Evolutionary conservation across 2,329 filamentous ascomycete species (phyloP), one percentile per base, ranked within the genome.

Genomic region (Zarea fungicola): DNA sequence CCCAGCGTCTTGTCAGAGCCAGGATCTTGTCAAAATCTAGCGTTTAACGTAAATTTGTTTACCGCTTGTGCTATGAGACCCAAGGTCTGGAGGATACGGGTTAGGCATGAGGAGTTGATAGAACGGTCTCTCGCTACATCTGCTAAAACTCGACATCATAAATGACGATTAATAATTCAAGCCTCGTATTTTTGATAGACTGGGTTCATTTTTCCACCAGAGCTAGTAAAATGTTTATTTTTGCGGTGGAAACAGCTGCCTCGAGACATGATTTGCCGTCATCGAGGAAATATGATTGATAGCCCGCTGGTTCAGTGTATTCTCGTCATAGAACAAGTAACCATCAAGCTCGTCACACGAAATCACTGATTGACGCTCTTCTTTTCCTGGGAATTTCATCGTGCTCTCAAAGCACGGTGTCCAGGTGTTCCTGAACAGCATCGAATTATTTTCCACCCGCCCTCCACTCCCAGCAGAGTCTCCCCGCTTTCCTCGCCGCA

Each of bases 241-340:
- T n/a, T n/a, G n/a, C n/a, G 31, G 22, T 7, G 42, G 42, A 35
- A 69, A 60, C 35, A 64, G 46, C n/a, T 56, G 45, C 25, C 58
- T 49, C 25, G 54, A 46, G 3, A 64, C 50, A 1, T 55, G 50
- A 10, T 54, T 44, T 16, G 55, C 50, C 28, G 58, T 52, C 21
- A 42, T 31, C 36, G 53, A 50, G 1, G 55, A 55, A 6, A 62
- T 50, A 6, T 54, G 54, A 40, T 56, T 52, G 19, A 57, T 58
- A 10, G 65, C 65, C n/a, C 62, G 58, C 48, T 66, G 61, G 28
- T 57, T 58, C 6, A 80, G 61, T 1, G 67, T 74, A 35, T 78
- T 78, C 0, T 67, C 64, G 42, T 76, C 75, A 60, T 72, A 75
- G 58, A 79, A 81, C 3, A 82, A 62, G 51, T 77, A 73, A 11